phyloP scores from a whole-genome alignment of 2,329 filamentous ascomycete species.

The Ophiostoma novo-ulmi region DNA sequence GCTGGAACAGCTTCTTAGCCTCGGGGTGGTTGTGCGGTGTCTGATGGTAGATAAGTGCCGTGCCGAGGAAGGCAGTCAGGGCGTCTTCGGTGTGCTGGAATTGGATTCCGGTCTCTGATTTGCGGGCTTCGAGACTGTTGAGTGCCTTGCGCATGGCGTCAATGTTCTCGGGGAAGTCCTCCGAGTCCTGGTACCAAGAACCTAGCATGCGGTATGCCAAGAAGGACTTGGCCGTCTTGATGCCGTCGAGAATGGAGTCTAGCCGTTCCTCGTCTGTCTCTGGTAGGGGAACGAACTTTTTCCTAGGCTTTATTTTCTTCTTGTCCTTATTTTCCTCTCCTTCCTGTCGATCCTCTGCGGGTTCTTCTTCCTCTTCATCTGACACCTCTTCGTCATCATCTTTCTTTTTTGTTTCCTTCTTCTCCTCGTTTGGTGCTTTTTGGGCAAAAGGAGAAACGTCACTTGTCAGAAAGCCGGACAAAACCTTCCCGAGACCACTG shows the following conservation, averaged over 20 bases:
- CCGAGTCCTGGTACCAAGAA: constrained; percentile 76
- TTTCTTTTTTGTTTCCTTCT: constrained; percentile 24
- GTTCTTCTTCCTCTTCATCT: background rate
- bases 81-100: constrained; percentile 69
- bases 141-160: constrained; percentile 74
- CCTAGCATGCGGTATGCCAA: constrained; percentile 78
- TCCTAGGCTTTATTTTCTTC: constrained; percentile 33
- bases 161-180: constrained; percentile 77
- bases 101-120: constrained; percentile 60
- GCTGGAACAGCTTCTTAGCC: constrained; percentile 79
- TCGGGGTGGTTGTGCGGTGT: constrained; percentile 84
- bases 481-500: constrained; percentile 72
- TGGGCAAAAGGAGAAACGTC: constrained; percentile 75
- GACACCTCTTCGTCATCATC: background rate
- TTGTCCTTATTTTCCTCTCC: background rate
- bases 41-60: constrained; percentile 85
- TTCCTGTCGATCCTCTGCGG: background rate
- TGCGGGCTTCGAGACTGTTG: constrained; percentile 54
- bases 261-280: constrained; percentile 73
- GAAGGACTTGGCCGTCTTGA: constrained; percentile 62
- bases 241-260: constrained; percentile 72
- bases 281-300: constrained; percentile 40
- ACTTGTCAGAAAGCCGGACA: constrained; percentile 77
- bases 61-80: constrained; percentile 71
- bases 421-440: constrained; percentile 14